Evolutionary conservation across 2,329 filamentous ascomycete species (phyloP).

Genomic region (Alternaria atra): DNA sequence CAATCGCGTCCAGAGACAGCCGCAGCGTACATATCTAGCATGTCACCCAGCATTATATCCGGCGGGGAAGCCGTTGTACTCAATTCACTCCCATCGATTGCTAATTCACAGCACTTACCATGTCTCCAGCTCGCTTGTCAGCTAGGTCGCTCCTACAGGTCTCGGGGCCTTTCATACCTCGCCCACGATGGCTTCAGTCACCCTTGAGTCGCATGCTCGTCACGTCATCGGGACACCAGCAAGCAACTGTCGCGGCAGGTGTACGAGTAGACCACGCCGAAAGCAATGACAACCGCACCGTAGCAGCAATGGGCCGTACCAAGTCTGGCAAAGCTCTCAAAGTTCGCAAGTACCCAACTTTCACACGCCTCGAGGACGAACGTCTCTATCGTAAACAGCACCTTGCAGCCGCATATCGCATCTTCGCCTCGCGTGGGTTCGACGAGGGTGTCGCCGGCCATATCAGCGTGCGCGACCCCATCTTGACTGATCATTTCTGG

Average conservation of each 20-base stretch:
- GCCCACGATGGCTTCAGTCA: not conserved
- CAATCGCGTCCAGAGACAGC: not conserved
- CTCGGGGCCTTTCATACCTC: not conserved
- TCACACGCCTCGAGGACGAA: conserved; percentile 52
- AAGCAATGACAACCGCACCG: conserved; percentile 52
- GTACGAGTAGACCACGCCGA: conserved; percentile 47
- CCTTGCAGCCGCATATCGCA: conserved; percentile 55
- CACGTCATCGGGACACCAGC: conserved; percentile 22
- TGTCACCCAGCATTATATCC: conserved; percentile 1
- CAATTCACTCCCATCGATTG: not conserved
- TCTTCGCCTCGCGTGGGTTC: conserved; percentile 53
- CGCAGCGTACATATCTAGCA: not conserved
- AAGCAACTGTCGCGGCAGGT: conserved; percentile 26
- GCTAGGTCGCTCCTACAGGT: not conserved
- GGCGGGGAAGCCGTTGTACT: not conserved
- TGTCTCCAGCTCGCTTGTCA: conserved; percentile 17
- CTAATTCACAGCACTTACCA: conserved; percentile 15
- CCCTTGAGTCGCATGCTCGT: conserved; percentile 16
- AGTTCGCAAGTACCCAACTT: conserved; percentile 57
- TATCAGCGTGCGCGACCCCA: conserved; percentile 53
- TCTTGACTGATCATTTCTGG: conserved; percentile 50
- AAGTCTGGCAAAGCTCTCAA: conserved; percentile 57
- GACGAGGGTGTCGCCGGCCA: conserved; percentile 57
- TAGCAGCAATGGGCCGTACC: conserved; percentile 59
- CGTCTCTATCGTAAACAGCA: conserved; percentile 57